phyloP scores from a whole-genome alignment of 352 stramenopile species.

The Phytophthora idaei region DNA sequence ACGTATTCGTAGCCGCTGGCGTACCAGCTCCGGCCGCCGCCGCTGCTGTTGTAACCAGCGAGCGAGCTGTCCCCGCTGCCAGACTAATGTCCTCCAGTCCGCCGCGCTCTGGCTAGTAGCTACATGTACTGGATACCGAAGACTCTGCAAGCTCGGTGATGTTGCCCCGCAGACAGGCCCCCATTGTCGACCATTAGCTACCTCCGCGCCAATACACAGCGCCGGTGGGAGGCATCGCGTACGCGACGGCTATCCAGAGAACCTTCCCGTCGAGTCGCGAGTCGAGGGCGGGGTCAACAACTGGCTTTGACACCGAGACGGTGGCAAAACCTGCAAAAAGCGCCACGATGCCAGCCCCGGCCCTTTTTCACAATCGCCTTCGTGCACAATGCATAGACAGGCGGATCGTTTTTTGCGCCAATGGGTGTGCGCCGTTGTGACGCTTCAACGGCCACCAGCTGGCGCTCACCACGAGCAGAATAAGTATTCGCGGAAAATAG shows the following conservation, averaged over 20 bases:
- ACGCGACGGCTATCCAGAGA: conserved; percentile 9
- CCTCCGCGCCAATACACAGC: conserved; percentile 5
- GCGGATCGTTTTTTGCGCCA: conserved; percentile 17
- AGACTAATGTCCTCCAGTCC: background rate
- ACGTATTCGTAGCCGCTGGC: background rate
- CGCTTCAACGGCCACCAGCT: conserved; percentile 26
- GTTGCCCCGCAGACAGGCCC: conserved; percentile 5
- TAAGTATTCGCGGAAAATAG: conserved; percentile 17
- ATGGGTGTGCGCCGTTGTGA: conserved; percentile 2
- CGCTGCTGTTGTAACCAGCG: background rate
- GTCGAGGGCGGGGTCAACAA: conserved; percentile 8
- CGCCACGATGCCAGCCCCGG: background rate
- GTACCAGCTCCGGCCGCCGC: background rate
- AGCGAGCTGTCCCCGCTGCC: background rate
- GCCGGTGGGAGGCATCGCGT: conserved; percentile 1
- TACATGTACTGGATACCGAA: background rate
- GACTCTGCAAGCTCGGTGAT: conserved; percentile 14
- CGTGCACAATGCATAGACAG: conserved; percentile 15
- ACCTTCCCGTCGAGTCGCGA: conserved; percentile 31
- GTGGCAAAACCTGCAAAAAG: background rate
- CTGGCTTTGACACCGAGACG: conserved; percentile 16
- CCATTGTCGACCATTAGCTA: conserved; percentile 18
- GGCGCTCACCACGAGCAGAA: conserved; percentile 29
- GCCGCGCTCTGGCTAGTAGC: background rate
- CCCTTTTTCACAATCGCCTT: conserved; percentile 8